Base-by-base conservation (phyloP, 192 early-diverging fungal genomes). In the Allomyces arbusculus region DNA sequence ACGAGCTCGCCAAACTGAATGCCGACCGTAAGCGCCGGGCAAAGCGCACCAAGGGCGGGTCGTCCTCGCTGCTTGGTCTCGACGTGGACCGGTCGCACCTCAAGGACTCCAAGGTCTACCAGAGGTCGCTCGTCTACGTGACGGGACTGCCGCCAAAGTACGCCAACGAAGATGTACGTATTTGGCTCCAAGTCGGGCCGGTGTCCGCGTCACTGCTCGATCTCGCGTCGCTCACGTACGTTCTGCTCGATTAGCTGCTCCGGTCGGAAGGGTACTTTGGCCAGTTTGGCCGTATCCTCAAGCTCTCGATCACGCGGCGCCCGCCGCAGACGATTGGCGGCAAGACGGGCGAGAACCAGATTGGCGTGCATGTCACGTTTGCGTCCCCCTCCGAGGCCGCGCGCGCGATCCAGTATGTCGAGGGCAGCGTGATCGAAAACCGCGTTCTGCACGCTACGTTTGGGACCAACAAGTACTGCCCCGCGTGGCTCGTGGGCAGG, bases 401-500 rank as follows among this genome's bases (percentile, higher is more conserved):
- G 40, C 83, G 78, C 63, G 88, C 92, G 3, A 97, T 99, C 67
- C 90, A 89, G n/a, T 89, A 87, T 1, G 89, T 97, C 11, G 95
- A 99, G 71, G 94, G 94, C 10, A 91, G 85, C 65, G 74, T 87
- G 44, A 81, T 79, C 65, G 95, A 95, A 62, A 90, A 89, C 24
- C 11, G 40, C 66, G 28, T 58, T 50, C 28, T 63, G 67, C 89
- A 90, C 62, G 96, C 92, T 14, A 93, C 93, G 0, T 92, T 89
- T 78, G 96, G 96, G 23, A 94, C 94, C 10, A 99, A 94, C 44
- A 97, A 97, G 72, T 99, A 99, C 77, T 99, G 96, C 70, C 87
- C 92, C 8, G 92, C 90, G 72, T 99, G 91, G 72, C 75, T 99
- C 64, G 87, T 91, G 33, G 87, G 84, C 71, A 88, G 92, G 68